A percentile compares a stretch with the other conserved stretches of the same genome.
Conservation (phyloP, 495 filamentous ascomycete genomes). For the Talaromyces adpressus region DNA sequence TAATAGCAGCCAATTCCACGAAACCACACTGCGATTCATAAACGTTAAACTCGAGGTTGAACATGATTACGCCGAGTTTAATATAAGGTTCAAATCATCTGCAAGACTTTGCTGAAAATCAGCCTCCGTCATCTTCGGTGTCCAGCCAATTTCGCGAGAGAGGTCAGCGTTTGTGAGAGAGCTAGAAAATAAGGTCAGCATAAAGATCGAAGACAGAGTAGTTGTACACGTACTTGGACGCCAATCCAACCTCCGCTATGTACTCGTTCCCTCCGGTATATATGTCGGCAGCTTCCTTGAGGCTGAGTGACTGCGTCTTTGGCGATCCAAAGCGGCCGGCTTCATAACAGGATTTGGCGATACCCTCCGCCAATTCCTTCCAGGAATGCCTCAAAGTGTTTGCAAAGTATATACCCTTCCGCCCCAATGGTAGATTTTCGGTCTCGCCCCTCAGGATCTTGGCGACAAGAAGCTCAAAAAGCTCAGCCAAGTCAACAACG, state of each 20-base stretch:
- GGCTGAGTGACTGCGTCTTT: background rate
- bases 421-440: background rate
- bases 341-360: background rate
- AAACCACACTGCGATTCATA: too few species aligned
- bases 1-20: background rate
- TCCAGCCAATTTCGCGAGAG: background rate
- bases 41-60: background rate
- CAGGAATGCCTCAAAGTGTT: background rate
- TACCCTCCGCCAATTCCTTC: background rate
- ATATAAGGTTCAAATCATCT: background rate
- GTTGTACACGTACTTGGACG: background rate
- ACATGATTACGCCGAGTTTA: background rate
- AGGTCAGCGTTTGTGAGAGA: background rate
- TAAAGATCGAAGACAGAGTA: background rate
- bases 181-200: background rate
- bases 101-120: background rate
- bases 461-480: conserved; percentile 1
- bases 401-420: background rate
- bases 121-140: background rate
- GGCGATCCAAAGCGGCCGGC: background rate
- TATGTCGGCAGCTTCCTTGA: background rate
- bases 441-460: background rate
- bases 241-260: background rate
- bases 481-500: background rate
- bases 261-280: background rate